phyloP scores from a whole-genome alignment of 805 yeast species.

The Metschnikowia lunata region DNA sequence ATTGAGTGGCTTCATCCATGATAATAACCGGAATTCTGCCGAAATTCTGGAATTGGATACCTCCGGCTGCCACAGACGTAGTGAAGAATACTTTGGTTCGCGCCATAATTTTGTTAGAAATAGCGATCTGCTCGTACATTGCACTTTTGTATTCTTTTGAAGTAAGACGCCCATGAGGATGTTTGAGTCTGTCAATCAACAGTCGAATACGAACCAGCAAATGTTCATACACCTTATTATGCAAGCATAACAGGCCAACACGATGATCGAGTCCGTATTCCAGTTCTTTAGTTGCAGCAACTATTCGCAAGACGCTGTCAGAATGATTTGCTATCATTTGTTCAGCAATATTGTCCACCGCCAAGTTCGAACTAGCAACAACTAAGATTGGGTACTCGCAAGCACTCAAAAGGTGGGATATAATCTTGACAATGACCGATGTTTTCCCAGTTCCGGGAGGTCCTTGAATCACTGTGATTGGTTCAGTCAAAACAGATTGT shows the following conservation, averaged over 20 bases:
- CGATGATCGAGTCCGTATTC: neutral
- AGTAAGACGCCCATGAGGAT: neutral
- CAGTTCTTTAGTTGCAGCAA: neutral
- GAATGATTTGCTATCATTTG: conserved; percentile 77
- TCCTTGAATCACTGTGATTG: conserved; percentile 50
- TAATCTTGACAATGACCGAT: conserved; percentile 83
- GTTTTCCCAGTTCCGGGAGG: conserved; percentile 95
- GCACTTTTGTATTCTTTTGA: conserved; percentile 6
- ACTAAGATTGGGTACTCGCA: conserved; percentile 67
- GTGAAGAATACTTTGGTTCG: conserved; percentile 76
- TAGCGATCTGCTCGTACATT: neutral
- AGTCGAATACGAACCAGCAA: neutral
- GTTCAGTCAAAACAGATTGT: conserved; percentile 14
- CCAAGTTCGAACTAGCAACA: conserved; percentile 93
- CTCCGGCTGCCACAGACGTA: conserved; percentile 93
- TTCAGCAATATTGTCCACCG: conserved; percentile 83
- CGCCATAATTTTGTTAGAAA: conserved; percentile 32
- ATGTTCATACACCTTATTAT: neutral
- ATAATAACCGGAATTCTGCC: conserved; percentile 63
- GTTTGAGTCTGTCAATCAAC: neutral
- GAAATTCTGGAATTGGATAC: conserved; percentile 49
- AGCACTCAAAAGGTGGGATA: conserved; percentile 64
- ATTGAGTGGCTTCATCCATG: conserved; percentile 91
- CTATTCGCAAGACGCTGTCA: conserved; percentile 48
- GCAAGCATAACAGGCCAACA: neutral